Conservation (phyloP, 2,329 filamentous ascomycete species). For the Immersiporthe knoxdaviesiana region DNA sequence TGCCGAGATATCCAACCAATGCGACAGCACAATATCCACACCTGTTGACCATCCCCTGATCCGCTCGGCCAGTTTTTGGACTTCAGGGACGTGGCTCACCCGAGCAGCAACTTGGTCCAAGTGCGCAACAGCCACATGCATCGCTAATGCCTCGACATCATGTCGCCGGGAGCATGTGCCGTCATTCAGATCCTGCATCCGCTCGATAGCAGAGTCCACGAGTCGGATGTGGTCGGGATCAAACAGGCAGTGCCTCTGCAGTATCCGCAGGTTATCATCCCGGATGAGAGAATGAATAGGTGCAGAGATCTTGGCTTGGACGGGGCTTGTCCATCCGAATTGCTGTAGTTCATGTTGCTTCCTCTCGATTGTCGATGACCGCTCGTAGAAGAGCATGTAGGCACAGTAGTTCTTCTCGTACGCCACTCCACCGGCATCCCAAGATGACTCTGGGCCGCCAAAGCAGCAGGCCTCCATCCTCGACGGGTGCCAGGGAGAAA, state of each 20-base stretch:
- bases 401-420: slow-evolving; percentile 80
- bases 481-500: slow-evolving; percentile 73
- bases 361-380: slow-evolving; percentile 65
- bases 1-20: slow-evolving; percentile 64
- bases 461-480: slow-evolving; percentile 79
- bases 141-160: slow-evolving; percentile 50
- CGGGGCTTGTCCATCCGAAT: slow-evolving; percentile 41
- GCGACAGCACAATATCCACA: slow-evolving; percentile 61
- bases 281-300: slow-evolving; percentile 63
- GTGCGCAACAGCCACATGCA: slow-evolving; percentile 64
- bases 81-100: slow-evolving; percentile 68
- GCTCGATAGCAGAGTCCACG: slow-evolving; percentile 63
- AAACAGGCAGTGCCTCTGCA: slow-evolving; percentile 79
- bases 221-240: slow-evolving; percentile 73
- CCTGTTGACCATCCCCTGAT: slow-evolving; percentile 53
- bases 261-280: slow-evolving; percentile 71
- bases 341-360: slow-evolving; percentile 53
- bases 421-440: slow-evolving; percentile 48
- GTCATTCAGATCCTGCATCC: slow-evolving; percentile 54
- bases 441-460: slow-evolving; percentile 65
- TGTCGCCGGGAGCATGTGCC: slow-evolving; percentile 55
- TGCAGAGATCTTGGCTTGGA: slow-evolving; percentile 50
- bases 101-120: slow-evolving; percentile 77
- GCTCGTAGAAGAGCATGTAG: slow-evolving; percentile 98
- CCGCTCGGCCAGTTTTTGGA: slow-evolving; percentile 49